Conservation (phyloP, 2,329 filamentous ascomycete species). For the Nothopassalora personata region DNA sequence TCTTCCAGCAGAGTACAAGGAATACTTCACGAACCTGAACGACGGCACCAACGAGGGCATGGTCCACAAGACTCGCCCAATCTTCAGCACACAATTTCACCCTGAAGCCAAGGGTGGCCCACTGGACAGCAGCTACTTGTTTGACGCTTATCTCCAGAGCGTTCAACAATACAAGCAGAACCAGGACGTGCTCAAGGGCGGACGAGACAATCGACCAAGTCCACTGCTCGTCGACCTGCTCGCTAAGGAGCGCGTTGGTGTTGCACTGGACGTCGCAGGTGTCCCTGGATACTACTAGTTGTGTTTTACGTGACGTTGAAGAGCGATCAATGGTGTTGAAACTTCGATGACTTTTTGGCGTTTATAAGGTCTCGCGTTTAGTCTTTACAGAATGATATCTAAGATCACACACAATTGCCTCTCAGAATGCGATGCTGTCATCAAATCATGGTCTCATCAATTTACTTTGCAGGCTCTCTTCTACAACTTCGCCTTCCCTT, state of each 20-base stretch:
- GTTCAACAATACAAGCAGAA: constrained; percentile 84
- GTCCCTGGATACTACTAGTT: constrained; percentile 1
- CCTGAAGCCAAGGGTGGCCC: constrained; percentile 97
- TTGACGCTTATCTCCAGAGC: constrained; percentile 91
- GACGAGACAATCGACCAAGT: constrained; percentile 81
- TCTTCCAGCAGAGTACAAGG: constrained; percentile 81
- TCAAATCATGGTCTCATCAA: background rate
- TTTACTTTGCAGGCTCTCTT: background rate
- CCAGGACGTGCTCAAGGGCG: constrained; percentile 62
- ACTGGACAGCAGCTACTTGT: constrained; percentile 90
- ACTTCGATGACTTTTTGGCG: background rate
- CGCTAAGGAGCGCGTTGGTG: constrained; percentile 90
- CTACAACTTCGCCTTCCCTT: constrained; percentile 33
- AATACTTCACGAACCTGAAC: constrained; percentile 98
- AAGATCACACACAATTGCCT: background rate
- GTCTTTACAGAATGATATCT: background rate
- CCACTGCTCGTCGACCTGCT: constrained; percentile 86
- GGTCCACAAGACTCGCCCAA: constrained; percentile 92
- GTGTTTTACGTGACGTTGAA: background rate
- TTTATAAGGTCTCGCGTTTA: background rate
- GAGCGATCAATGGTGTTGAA: background rate
- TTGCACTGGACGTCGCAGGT: constrained; percentile 41
- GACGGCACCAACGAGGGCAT: constrained; percentile 96
- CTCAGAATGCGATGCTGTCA: background rate
- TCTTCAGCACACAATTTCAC: constrained; percentile 98